Percentiles rank a stretch among this genome's conserved stretches.
Conservation (phyloP, 2,329 filamentous ascomycete genomes). For the Penicillium sp. region DNA sequence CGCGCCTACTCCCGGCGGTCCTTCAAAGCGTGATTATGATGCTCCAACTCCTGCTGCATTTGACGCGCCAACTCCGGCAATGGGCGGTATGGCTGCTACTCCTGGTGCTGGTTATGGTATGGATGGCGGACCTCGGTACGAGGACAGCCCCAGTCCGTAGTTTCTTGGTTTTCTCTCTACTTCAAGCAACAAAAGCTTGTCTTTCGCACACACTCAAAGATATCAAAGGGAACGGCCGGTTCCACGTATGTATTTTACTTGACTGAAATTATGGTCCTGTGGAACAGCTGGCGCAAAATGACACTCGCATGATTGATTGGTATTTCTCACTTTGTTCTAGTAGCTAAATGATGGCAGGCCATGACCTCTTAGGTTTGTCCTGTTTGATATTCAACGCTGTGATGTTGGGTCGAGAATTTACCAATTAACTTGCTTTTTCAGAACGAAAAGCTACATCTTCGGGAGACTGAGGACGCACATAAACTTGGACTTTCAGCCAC, state of each 20-base stretch:
- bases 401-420: too few species aligned
- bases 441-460: too few species aligned
- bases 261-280: constrained; percentile 17
- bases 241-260: constrained; percentile 26
- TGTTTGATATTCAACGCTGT: too few species aligned
- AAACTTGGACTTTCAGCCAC: too few species aligned
- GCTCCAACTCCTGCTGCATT: constrained; percentile 27
- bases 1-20: constrained; percentile 43
- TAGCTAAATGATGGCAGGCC: too few species aligned
- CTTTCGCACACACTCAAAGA: constrained; percentile 11
- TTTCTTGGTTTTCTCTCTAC: constrained; percentile 10
- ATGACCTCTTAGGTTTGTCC: too few species aligned
- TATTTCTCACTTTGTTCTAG: too few species aligned
- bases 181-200: constrained; percentile 18
- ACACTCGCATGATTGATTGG: not conserved
- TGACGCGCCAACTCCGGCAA: constrained; percentile 51
- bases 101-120: constrained; percentile 40
- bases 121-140: constrained; percentile 44
- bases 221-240: constrained; percentile 15
- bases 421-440: too few species aligned
- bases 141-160: constrained; percentile 43
- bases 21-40: constrained; percentile 27
- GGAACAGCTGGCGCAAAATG: constrained; percentile 1
- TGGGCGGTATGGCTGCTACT: constrained; percentile 38
- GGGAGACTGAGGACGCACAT: too few species aligned